Base-by-base conservation (phyloP, 345 rosid species). In the Rhodomyrtus tomentosa region DNA sequence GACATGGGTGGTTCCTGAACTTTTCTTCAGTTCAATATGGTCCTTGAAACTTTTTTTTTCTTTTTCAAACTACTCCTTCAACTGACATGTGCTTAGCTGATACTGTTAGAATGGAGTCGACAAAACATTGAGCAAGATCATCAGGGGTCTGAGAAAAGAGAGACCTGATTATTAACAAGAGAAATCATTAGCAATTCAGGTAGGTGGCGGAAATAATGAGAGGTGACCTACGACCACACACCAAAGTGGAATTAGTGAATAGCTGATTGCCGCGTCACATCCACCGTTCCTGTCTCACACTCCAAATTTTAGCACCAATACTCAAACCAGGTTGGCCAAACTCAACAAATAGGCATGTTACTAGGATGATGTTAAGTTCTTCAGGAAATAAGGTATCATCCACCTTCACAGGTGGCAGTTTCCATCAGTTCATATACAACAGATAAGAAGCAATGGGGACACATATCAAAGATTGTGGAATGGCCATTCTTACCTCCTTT, bases 401-500 rank as follows among this genome's bases (percentile, higher is more conserved):
- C 76, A 68, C 42, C 42, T 68, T 32, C 13, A 18, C 24, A 68
- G 76, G 76, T 18, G 45, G 76, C 76, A 32, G 45, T 36, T 68
- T 68, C 76, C 42, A 62, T 32, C 42, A 62, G 0, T 12, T 62
- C 12, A 62, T 32, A 38, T 62, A 62, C 2, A 62, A 62, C 24
- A 32, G 42, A 62, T 16, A 8, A 62, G 74, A 32, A 62, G 22
- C 6, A 18, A 68, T 18, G 76, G 76, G 76, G 76, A 68, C 0
- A 42, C 40, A 6, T 18, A 68, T 68, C 76, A 24, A 36, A 68
- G 76, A 68, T 8, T 68, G 24, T 18, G 76, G 76, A 38, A 68
- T 11, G 21, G 24, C 13, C 24, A 68, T 68, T 24, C 38, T n/a
- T 73, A 92, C 97, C 98, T 95, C 56, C 98, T 90, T 83, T 90